A percentile compares a stretch with the other conserved stretches of the same genome.
Conservation (phyloP, 2,329 filamentous ascomycete genomes). For the Ceratocystis lukuohia region DNA sequence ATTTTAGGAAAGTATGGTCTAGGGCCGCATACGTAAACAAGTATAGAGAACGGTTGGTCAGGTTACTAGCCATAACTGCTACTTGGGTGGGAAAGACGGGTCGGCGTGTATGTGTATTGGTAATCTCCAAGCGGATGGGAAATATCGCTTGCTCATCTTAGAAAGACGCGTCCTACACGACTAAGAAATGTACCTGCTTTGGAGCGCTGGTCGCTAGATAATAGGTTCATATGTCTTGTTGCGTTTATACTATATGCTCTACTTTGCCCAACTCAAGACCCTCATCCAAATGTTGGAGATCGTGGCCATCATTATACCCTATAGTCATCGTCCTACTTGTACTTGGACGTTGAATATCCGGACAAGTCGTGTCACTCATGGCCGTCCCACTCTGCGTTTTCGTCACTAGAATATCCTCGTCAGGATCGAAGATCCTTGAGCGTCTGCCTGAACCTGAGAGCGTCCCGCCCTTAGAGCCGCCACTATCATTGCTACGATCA, state of each 20-base stretch:
- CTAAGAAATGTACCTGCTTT: background rate
- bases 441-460: background rate
- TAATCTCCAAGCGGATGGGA: background rate
- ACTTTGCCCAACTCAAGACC: constrained; percentile 6
- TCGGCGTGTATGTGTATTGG: no score
- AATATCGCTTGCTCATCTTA: background rate
- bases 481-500: background rate
- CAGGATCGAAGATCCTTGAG: background rate
- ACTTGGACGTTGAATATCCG: background rate
- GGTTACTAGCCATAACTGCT: background rate
- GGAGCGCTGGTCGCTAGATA: background rate
- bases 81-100: background rate
- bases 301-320: background rate
- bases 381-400: constrained; percentile 7
- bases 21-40: background rate
- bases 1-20: constrained; percentile 10
- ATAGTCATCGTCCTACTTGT: background rate
- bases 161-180: no score
- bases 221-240: background rate
- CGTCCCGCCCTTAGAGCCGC: background rate
- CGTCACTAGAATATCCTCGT: constrained; percentile 13
- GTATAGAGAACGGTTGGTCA: background rate
- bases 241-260: constrained; percentile 12
- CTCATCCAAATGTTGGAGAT: background rate
- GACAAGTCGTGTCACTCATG: constrained; percentile 8